Conservation (phyloP, 208 protist species). For the Endotrypanum monterogeii region DNA sequence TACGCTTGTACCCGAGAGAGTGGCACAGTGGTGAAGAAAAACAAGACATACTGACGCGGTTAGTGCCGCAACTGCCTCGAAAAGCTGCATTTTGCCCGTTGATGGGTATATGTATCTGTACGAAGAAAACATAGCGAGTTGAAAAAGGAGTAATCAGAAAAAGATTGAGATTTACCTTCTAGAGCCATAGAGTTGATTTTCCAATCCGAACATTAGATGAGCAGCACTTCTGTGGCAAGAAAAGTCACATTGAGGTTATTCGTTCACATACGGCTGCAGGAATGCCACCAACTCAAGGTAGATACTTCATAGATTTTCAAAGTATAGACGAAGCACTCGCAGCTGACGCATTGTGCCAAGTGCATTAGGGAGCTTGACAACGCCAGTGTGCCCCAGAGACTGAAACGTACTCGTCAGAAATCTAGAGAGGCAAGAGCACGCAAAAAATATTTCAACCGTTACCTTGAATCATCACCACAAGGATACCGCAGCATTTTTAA, state of each 20-base stretch:
- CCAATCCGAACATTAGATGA: background rate
- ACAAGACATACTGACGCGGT: conserved; percentile 18
- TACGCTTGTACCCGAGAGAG: conserved; percentile 13
- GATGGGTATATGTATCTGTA: background rate
- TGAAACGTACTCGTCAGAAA: no score
- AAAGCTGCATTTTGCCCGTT: conserved; percentile 2
- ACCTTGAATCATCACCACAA: no score
- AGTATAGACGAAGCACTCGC: background rate
- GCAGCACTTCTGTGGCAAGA: background rate
- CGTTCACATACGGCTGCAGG: background rate
- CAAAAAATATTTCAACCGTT: no score
- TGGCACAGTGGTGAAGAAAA: conserved; percentile 9
- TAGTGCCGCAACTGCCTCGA: background rate
- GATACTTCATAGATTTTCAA: no score
- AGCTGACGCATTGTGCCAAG: background rate
- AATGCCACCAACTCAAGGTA: no score
- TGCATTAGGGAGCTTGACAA: background rate
- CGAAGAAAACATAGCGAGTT: background rate
- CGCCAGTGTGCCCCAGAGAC: background rate
- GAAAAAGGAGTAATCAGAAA: background rate
- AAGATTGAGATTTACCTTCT: background rate
- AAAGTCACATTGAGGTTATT: background rate
- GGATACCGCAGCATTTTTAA: no score
- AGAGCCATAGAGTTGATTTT: background rate
- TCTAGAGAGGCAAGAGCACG: no score